Percentiles rank a stretch among this genome's conserved stretches.
These are phyloP conservation scores for Monilinia polystroma DNA, from an alignment of 2,329 filamentous ascomycete genomes.

Conservation along the genomic window DNA sequence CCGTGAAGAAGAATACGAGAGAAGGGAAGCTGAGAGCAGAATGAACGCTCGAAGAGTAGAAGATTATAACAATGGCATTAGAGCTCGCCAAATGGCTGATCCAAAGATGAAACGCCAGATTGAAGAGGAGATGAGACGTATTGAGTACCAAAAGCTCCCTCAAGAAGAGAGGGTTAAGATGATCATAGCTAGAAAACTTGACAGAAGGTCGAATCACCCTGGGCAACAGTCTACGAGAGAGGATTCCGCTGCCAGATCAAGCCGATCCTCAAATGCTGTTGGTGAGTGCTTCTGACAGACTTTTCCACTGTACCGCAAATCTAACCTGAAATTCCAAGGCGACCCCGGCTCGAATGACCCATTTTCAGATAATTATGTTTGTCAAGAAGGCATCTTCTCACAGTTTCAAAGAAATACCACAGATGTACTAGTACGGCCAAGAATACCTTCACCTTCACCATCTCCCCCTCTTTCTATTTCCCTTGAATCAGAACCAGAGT, in stretches of 20 bases:
- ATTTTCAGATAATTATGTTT: not conserved
- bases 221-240: conserved; percentile 22
- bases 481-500: not conserved
- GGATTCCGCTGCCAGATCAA: conserved; percentile 12
- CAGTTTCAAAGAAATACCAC: not conserved
- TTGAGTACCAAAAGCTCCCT: not conserved
- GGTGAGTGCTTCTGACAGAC: not conserved
- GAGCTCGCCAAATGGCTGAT: not conserved
- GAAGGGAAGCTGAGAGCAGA: not conserved
- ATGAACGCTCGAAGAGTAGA: not conserved
- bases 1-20: not conserved
- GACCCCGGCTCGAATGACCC: not conserved
- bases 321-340: not conserved
- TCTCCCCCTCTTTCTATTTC: not conserved
- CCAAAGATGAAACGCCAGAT: not conserved
- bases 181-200: not conserved
- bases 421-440: too few species aligned
- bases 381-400: not conserved
- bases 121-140: not conserved
- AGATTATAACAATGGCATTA: not conserved
- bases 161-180: not conserved
- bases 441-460: too few species aligned
- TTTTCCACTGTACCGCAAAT: not conserved
- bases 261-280: not conserved
- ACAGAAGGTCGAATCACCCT: conserved; percentile 23